These are phyloP conservation scores for Monilinia fructigena DNA, from an alignment of 2,329 filamentous ascomycete species.

Conservation along the genomic window DNA sequence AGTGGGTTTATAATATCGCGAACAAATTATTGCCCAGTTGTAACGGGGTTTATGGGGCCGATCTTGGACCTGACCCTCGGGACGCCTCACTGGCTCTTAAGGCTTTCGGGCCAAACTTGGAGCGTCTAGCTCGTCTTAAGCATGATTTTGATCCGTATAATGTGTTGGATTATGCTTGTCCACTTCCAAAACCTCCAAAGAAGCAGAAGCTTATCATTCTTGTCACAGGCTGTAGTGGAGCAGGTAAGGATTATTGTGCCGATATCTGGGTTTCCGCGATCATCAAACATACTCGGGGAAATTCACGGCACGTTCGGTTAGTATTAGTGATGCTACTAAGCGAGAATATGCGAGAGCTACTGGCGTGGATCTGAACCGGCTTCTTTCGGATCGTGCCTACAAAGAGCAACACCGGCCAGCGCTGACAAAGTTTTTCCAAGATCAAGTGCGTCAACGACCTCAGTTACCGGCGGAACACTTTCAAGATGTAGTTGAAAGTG, in stretches of 20 bases:
- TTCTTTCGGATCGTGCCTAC: conserved; percentile 56
- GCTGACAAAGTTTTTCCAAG: conserved; percentile 52
- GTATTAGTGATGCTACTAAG: conserved; percentile 60
- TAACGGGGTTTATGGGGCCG: conserved; percentile 56
- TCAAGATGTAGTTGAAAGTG: conserved; percentile 47
- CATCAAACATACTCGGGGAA: conserved; percentile 30
- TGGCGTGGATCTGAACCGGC: conserved; percentile 48
- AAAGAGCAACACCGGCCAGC: conserved; percentile 59
- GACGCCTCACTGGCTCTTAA: conserved; percentile 50
- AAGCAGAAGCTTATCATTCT: conserved; percentile 52
- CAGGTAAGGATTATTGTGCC: conserved; percentile 62
- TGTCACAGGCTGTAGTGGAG: conserved; percentile 48
- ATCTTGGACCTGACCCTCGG: conserved; percentile 62
- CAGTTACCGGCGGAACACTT: conserved; percentile 45
- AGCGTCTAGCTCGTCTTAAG: conserved; percentile 54
- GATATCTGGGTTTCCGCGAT: conserved; percentile 50
- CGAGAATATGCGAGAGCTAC: conserved; percentile 52
- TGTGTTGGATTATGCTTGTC: conserved; percentile 56
- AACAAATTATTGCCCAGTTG: conserved; percentile 49
- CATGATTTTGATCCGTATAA: conserved; percentile 48
- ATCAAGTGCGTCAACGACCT: conserved; percentile 47
- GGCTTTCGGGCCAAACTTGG: conserved; percentile 57
- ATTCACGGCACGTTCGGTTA: conserved; percentile 46
- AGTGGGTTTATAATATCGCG: conserved; percentile 58
- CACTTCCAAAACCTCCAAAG: conserved; percentile 45